Base-by-base conservation (phyloP, 305 asterid genomes). In the Lippia alba region DNA sequence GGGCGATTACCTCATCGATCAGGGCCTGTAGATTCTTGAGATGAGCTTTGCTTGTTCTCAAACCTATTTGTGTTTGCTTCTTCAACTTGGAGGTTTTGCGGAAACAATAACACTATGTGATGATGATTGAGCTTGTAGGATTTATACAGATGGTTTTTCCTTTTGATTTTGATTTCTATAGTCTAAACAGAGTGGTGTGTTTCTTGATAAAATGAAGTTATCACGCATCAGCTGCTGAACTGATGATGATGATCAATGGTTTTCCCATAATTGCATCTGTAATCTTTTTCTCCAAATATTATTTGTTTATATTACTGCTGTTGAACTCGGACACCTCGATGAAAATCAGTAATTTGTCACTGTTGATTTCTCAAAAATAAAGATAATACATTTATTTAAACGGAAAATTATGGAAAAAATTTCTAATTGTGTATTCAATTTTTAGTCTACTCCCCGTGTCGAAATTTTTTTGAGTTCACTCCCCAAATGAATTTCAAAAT, bases 1-100 rank as follows among this genome's bases (percentile, higher is more conserved):
- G 82, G 90, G 84, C 5, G 88, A 85, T 68, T 85, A 85, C 55
- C 86, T 85, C n/a, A 30, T 85, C 17, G 90, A 85, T 3, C 90
- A 85, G 69, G 83, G 84, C 67, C 78, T 82, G 34, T 82, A 79
- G 77, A 30, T 33, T 58, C 69, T 16, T 16, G 39, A 30, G 8
- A 12, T 50, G 3, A 53, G 8, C 36, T 11, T 40, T 67, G 1
- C 50, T 63, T 30, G 12, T 63, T 48, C 41, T 69, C 46, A 46
- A n/a, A n/a, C n/a, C n/a, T n/a, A 73, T 56, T 36, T 30, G 40
- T 40, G 40, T 62, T 69, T 56, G 70, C 61, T 33, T 56, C 63
- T 60, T 73, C 57, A 16, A 48, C 56, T 24, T 33, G 48, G 66
- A 50, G 19, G 19, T 76, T 69, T 45, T 70, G 60, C 69, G 19